Evolutionary conservation across 192 early-diverging fungal species (phyloP).

Genomic region (Coemansia furcata): DNA sequence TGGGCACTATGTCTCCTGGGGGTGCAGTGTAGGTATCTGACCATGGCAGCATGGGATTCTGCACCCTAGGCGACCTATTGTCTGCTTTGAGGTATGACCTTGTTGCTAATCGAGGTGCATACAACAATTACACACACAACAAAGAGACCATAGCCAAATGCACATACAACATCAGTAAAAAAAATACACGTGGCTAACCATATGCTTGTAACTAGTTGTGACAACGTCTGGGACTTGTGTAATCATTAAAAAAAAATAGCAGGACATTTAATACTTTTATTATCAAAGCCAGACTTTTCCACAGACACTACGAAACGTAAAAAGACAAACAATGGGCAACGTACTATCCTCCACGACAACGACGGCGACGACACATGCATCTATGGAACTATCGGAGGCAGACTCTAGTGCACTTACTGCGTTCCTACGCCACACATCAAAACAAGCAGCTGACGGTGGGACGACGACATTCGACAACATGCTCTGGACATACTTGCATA

Average conservation of each 20-base stretch:
- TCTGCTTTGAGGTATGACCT: too few relatives aligned
- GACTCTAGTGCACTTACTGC: slow-evolving; percentile 3
- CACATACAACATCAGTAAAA: too few relatives aligned
- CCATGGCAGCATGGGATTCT: too few relatives aligned
- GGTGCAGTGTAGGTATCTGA: too few relatives aligned
- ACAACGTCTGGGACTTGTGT: background rate
- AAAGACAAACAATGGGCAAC: slow-evolving; percentile 1
- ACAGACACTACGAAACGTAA: background rate
- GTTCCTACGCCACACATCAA: background rate
- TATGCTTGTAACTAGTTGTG: background rate
- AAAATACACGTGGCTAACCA: background rate
- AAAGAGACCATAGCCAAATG: too few relatives aligned
- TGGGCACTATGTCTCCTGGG: too few relatives aligned
- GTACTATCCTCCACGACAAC: background rate
- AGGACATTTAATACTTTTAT: background rate
- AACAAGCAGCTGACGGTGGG: background rate
- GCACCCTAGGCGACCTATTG: too few relatives aligned
- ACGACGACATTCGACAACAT: background rate
- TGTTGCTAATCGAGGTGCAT: too few relatives aligned
- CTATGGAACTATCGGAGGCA: background rate
- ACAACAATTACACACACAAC: too few relatives aligned
- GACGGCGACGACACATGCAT: background rate
- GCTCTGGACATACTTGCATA: background rate
- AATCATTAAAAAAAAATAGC: too few relatives aligned
- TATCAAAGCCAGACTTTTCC: background rate